Evolutionary conservation across 768 basidiomycete genomes (phyloP).

Genomic region (Podaxis mareebaensis): DNA sequence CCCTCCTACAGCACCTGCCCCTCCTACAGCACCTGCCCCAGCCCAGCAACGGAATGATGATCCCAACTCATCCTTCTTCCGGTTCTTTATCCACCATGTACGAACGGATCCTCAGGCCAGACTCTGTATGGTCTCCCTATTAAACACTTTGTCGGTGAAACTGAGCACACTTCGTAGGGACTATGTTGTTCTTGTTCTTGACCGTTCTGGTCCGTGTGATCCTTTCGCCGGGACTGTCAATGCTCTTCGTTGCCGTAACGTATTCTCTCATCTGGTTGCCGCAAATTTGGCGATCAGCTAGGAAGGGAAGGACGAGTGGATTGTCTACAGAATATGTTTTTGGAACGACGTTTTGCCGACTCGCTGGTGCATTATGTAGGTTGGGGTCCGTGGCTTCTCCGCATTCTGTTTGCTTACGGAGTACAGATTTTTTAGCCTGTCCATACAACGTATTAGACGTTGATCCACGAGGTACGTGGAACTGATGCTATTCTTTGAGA

Average conservation of each 20-base stretch:
- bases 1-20: not conserved
- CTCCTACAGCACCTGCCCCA: constrained; percentile 11
- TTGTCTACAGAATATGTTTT: constrained; percentile 70
- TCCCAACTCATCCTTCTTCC: constrained; percentile 39
- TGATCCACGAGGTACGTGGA: constrained; percentile 63
- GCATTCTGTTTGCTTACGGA: constrained; percentile 2
- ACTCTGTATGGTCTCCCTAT: constrained; percentile 50
- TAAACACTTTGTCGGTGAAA: constrained; percentile 13
- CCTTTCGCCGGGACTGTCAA: constrained; percentile 61
- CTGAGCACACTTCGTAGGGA: constrained; percentile 43
- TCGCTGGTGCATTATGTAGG: constrained; percentile 78
- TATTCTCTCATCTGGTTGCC: constrained; percentile 86
- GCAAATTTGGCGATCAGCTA: constrained; percentile 78
- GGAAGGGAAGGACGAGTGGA: constrained; percentile 69
- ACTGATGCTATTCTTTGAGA: not conserved
- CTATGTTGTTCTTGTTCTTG: constrained; percentile 66
- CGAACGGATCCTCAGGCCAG: constrained; percentile 71
- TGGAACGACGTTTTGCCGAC: constrained; percentile 71
- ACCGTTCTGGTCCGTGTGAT: constrained; percentile 76
- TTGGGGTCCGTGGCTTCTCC: constrained; percentile 4
- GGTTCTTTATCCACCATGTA: constrained; percentile 58
- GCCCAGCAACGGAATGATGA: constrained; percentile 25
- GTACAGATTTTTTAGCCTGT: constrained; percentile 76
- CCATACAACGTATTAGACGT: constrained; percentile 87
- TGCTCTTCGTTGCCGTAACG: constrained; percentile 63